phyloP scores from a whole-genome alignment of 345 rosid genomes.

The Luvunga scandens region DNA sequence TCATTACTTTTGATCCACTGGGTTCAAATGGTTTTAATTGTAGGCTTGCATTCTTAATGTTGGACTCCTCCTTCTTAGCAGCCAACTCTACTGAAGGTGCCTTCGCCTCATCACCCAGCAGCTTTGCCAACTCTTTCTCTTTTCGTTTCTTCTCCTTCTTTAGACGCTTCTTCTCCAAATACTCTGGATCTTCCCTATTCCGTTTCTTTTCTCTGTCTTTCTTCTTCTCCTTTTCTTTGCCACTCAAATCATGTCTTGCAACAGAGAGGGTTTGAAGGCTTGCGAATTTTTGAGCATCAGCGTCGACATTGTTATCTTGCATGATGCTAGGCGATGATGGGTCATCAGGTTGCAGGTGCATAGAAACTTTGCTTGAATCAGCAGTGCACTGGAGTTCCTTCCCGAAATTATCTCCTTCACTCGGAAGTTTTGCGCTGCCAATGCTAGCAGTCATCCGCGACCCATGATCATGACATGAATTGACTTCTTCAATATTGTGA shows the following conservation, averaged over 20 bases:
- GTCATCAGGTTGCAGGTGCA: slow-evolving; percentile 36
- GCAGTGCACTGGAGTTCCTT: slow-evolving; percentile 98
- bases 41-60: slow-evolving; percentile 14
- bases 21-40: slow-evolving; percentile 44
- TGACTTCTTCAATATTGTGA: slow-evolving; percentile 85
- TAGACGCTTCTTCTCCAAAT: slow-evolving; percentile 67
- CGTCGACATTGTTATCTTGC: slow-evolving; percentile 45
- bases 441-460: slow-evolving; percentile 91
- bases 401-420: slow-evolving; percentile 64
- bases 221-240: slow-evolving; percentile 49
- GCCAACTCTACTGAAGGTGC: slow-evolving; percentile 26
- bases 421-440: slow-evolving; percentile 76
- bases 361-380: slow-evolving; percentile 65
- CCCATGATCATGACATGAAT: slow-evolving; percentile 79
- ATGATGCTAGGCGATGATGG: slow-evolving; percentile 38
- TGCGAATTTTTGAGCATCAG: slow-evolving; percentile 52
- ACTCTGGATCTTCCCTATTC: slow-evolving; percentile 59
- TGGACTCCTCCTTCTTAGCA: slow-evolving; percentile 23
- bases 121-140: slow-evolving; percentile 76
- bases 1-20: slow-evolving; percentile 28
- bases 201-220: slow-evolving; percentile 60
- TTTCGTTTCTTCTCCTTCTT: slow-evolving; percentile 85
- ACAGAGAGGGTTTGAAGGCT: slow-evolving; percentile 65
- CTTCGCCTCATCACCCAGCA: slow-evolving; percentile 38
- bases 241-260: slow-evolving; percentile 31